Evolutionary conservation across 495 filamentous ascomycete species (phyloP), one percentile per base, ranked within the genome.

Genomic region (Baudoinia panamericana): DNA sequence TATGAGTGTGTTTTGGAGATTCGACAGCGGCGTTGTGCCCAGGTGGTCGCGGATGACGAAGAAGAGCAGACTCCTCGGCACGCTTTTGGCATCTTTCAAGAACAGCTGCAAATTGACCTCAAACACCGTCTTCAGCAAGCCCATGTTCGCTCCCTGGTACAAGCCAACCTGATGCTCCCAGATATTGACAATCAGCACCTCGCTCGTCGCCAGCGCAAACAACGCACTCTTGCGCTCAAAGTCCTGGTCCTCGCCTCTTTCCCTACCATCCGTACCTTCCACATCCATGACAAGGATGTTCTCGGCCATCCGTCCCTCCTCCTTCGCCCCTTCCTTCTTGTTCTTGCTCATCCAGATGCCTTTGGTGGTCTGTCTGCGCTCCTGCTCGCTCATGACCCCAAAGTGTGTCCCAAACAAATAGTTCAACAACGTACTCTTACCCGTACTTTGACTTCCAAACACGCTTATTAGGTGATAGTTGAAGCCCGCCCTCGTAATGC

Each of bases 201-300:
- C 90, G 63, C 88, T 95, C 19, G 90, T 97, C 28, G 90, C 90
- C 52, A 97, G 69, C 13, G 90, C 90, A 60, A 97, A 97, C 13
- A 97, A 71, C 22, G 90, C 90, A 59, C 84, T 92, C 65, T 97
- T 97, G 51, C 90, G 73, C 70, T 97, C 90, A 57, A 97, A 97
- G 57, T 97, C 90, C 62, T 97, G 90, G 57, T 97, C 90, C 59
- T 97, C 90, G 40, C 90, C 90, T 53, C 90, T 70, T 65, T 97
- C 90, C 46, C 90, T 76, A 36, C 90, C 90, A 62, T 97, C 90
- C 9, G 90, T 97, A 51, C 90, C 90, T 60, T 97, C 90, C 29
- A 97, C 90, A 58, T 97, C 90, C 90, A 97, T 97, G 48, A 97
- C 88, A 46, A 97, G 64, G 54, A 97, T 95, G 57, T 97, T 97